phyloP scores from a whole-genome alignment of 1,139 yeast species.

The Zhuliangozyma parablackwelliae region DNA sequence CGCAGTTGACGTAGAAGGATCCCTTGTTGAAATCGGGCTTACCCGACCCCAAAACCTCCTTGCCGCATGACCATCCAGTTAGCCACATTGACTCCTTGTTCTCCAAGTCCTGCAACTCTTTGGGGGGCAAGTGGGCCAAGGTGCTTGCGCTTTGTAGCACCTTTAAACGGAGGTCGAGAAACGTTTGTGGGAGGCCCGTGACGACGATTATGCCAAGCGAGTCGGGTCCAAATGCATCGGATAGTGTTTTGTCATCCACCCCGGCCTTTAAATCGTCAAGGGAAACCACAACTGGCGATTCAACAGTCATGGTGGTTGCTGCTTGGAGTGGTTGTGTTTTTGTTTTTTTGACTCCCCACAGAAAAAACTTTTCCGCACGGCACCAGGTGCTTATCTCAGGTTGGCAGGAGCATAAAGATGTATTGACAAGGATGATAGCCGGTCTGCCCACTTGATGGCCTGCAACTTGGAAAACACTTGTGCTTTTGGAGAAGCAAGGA shows the following conservation, averaged over 20 bases:
- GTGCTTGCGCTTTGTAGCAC: slow-evolving; percentile 45
- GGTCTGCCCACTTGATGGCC: too few species aligned
- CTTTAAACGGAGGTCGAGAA: slow-evolving; percentile 30
- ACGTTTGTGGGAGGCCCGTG: slow-evolving; percentile 38
- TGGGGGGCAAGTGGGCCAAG: slow-evolving; percentile 39
- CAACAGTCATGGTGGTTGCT: background rate
- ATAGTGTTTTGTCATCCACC: slow-evolving; percentile 25
- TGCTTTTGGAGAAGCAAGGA: too few species aligned
- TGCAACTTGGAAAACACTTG: too few species aligned
- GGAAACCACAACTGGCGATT: background rate
- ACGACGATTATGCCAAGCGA: slow-evolving; percentile 54
- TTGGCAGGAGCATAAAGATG: too few species aligned
- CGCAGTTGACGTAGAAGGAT: slow-evolving; percentile 58
- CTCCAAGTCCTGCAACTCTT: slow-evolving; percentile 36
- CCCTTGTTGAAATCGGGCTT: slow-evolving; percentile 53
- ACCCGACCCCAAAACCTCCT: slow-evolving; percentile 42
- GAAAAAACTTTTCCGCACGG: too few species aligned
- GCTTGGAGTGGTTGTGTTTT: too few species aligned
- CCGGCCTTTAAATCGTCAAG: slow-evolving; percentile 17
- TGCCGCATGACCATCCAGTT: slow-evolving; percentile 67
- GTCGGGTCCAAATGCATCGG: slow-evolving; percentile 52
- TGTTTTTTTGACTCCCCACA: too few species aligned
- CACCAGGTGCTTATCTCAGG: too few species aligned
- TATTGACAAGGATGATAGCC: too few species aligned
- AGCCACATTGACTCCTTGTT: slow-evolving; percentile 47